These are phyloP conservation scores for Cryphonectria parasitica DNA, from an alignment of 2,329 filamentous ascomycete species.

Conservation along the genomic window DNA sequence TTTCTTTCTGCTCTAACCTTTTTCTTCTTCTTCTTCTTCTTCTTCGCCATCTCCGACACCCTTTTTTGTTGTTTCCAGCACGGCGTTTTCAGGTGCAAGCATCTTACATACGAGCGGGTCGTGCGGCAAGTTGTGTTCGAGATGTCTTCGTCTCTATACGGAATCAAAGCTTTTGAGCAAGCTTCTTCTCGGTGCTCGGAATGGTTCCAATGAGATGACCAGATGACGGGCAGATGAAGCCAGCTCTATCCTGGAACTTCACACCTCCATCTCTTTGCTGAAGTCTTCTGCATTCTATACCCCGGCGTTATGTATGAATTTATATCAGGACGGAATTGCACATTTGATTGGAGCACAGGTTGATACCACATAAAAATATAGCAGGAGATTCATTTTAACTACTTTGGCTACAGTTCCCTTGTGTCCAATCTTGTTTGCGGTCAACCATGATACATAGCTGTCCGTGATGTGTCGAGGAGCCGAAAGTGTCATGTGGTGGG, in stretches of 20 bases:
- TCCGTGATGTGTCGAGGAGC: neutral
- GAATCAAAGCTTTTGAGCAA: neutral
- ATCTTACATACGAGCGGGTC: neutral
- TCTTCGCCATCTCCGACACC: slow-evolving; percentile 4
- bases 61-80: slow-evolving; percentile 4
- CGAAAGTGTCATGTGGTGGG: too few relatives aligned
- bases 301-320: slow-evolving; percentile 10
- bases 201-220: neutral
- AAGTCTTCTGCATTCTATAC: slow-evolving; percentile 16
- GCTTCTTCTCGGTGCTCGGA: neutral
- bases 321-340: neutral
- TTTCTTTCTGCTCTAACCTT: neutral
- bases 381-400: neutral
- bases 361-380: slow-evolving; percentile 13
- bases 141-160: neutral
- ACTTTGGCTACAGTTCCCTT: too few relatives aligned
- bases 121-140: accelerated
- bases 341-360: neutral
- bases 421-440: neutral
- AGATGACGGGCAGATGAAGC: neutral
- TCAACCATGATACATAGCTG: neutral
- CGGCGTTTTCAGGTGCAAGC: slow-evolving; percentile 21
- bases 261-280: neutral
- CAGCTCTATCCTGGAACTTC: neutral
- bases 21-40: neutral